Evolutionary conservation across 352 stramenopile genomes (phyloP).

Genomic region (Pythium dissotocum): DNA sequence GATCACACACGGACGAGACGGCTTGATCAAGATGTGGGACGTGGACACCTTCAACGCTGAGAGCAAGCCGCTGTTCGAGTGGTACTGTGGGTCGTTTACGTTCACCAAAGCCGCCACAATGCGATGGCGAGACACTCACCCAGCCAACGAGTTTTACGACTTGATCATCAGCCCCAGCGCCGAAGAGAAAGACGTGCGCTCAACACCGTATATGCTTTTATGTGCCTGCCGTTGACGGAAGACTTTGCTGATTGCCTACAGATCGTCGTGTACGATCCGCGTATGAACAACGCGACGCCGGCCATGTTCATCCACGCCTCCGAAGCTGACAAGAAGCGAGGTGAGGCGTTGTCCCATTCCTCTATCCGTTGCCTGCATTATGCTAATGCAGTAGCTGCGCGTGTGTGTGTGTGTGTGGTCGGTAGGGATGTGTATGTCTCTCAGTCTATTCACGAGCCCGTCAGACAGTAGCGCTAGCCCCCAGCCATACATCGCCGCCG

Average conservation of each 20-base stretch:
- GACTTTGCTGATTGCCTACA: constrained; percentile 3
- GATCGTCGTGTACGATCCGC: constrained; percentile 29
- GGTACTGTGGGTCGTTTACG: constrained; percentile 37
- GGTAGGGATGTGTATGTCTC: constrained; percentile 46
- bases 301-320: constrained; percentile 21
- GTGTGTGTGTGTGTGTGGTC: too few relatives aligned
- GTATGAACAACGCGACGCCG: constrained; percentile 14
- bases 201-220: too few relatives aligned
- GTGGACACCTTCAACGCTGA: constrained; percentile 4
- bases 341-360: background rate
- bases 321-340: constrained; percentile 23
- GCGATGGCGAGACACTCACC: constrained; percentile 14
- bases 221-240: background rate
- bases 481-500: constrained; percentile 49
- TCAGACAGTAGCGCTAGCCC: constrained; percentile 14
- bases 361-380: background rate
- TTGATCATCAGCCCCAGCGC: constrained; percentile 22
- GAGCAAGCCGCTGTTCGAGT: constrained; percentile 14
- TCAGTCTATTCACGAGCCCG: constrained; percentile 37
- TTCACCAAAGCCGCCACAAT: constrained; percentile 36
- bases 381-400: background rate
- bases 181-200: constrained; percentile 30
- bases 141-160: constrained; percentile 1
- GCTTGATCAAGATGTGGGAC: constrained; percentile 66
- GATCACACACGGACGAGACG: constrained; percentile 73